phyloP scores from a whole-genome alignment of 768 basidiomycete species.

The Tricholoma bakamatsutake region DNA sequence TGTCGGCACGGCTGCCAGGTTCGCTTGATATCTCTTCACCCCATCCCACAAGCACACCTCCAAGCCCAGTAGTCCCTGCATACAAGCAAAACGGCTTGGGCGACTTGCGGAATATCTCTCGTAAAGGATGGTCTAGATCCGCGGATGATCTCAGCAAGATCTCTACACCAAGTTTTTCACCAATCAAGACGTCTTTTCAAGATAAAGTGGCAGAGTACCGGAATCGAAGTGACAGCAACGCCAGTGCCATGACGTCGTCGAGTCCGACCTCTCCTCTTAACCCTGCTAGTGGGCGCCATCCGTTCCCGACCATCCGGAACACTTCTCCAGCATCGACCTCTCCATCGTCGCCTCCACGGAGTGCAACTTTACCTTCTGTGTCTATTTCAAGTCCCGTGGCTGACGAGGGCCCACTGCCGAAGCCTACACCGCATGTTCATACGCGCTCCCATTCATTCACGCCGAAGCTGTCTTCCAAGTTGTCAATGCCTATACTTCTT shows the following conservation, averaged over 20 bases:
- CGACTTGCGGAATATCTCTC: conserved; percentile 64
- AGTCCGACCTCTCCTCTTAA: conserved; percentile 28
- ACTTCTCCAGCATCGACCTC: conserved; percentile 25
- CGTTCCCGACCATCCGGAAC: conserved; percentile 35
- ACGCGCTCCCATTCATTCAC: conserved; percentile 66
- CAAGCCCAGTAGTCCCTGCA: conserved; percentile 27
- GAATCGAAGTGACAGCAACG: conserved; percentile 49
- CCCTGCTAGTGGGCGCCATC: conserved; percentile 31
- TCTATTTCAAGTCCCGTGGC: conserved; percentile 40
- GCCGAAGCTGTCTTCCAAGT: conserved; percentile 64
- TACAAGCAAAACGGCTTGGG: conserved; percentile 37
- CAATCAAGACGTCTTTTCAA: conserved; percentile 47
- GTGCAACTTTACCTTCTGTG: conserved; percentile 30
- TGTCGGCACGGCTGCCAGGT: conserved; percentile 40
- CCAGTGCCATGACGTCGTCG: conserved; percentile 35
- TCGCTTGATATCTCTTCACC: conserved; percentile 38
- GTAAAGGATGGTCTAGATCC: conserved; percentile 73
- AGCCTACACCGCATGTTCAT: conserved; percentile 42
- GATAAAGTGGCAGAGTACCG: conserved; percentile 65
- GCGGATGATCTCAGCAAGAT: conserved; percentile 71
- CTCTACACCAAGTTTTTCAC: conserved; percentile 27
- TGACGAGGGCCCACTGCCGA: conserved; percentile 21
- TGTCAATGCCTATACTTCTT: conserved; percentile 50
- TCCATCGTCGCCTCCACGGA: conserved; percentile 29
- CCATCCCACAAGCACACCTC: conserved; percentile 32